A percentile compares a stretch with the other conserved stretches of the same genome.
phyloP scores from a whole-genome alignment of 2,329 filamentous ascomycete genomes.

The Nannizzia gypsea region DNA sequence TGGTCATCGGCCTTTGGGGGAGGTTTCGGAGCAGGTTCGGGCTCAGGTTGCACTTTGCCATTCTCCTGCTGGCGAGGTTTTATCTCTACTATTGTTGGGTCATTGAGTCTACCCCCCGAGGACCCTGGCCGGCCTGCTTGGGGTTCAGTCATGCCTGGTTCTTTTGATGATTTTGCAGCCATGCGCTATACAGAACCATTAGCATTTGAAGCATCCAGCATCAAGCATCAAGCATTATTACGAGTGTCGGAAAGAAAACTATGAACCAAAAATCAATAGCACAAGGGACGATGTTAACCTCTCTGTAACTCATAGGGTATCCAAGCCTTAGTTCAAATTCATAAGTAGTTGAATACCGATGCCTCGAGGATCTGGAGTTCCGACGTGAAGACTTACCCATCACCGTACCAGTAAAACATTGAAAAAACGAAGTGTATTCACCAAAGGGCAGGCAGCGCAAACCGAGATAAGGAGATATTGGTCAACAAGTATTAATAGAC shows the following conservation, averaged over 20 bases:
- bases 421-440: background rate
- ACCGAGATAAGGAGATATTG: background rate
- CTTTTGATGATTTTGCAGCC: background rate
- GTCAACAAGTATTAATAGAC: background rate
- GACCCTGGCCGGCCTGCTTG: background rate
- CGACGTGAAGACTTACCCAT: slow-evolving; percentile 1
- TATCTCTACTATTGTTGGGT: background rate
- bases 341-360: background rate
- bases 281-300: background rate
- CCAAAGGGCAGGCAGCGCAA: background rate
- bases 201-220: background rate
- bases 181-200: background rate
- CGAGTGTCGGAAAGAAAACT: background rate
- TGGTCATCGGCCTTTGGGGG: background rate
- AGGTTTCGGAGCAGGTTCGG: background rate
- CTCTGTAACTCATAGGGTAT: background rate
- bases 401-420: slow-evolving; percentile 1
- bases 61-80: background rate
- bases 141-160: background rate
- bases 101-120: background rate
- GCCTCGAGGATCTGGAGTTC: background rate
- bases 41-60: background rate
- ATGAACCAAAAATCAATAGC: background rate
- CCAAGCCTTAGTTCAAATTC: background rate
- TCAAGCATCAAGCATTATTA: too few relatives aligned